Evolutionary conservation across 495 filamentous ascomycete species (phyloP).

Genomic region (Trichoderma virens): DNA sequence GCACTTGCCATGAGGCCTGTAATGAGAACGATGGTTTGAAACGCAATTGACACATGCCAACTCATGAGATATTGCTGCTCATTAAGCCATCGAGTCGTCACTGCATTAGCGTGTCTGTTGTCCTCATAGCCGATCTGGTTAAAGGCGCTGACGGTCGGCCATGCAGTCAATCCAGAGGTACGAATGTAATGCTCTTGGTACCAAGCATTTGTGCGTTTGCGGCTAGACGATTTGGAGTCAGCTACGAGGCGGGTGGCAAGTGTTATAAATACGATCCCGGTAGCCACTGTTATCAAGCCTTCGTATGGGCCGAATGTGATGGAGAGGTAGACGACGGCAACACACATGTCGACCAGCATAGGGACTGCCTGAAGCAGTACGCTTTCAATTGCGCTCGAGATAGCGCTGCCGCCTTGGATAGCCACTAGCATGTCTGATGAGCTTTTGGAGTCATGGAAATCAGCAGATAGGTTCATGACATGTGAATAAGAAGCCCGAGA

Average conservation of each 20-base stretch:
- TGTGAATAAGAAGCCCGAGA: slow-evolving; percentile 63
- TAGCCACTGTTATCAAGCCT: slow-evolving; percentile 58
- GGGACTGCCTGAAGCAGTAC: slow-evolving; percentile 61
- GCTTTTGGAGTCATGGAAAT: slow-evolving; percentile 71
- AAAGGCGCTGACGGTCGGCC: slow-evolving; percentile 65
- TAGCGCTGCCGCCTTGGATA: slow-evolving; percentile 54
- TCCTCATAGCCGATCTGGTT: slow-evolving; percentile 62
- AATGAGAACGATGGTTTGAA: slow-evolving; percentile 54
- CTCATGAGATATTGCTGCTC: slow-evolving; percentile 33
- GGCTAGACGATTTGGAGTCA: slow-evolving; percentile 26
- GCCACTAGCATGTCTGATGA: slow-evolving; percentile 63
- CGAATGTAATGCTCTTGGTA: slow-evolving; percentile 54
- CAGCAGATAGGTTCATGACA: slow-evolving; percentile 68
- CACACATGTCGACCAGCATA: slow-evolving; percentile 60
- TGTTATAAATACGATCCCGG: slow-evolving; percentile 56
- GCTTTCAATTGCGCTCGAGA: slow-evolving; percentile 57
- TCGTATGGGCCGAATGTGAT: slow-evolving; percentile 66
- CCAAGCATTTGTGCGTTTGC: slow-evolving; percentile 28
- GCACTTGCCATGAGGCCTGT: slow-evolving; percentile 55
- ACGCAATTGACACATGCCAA: slow-evolving; percentile 37
- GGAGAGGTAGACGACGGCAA: slow-evolving; percentile 64
- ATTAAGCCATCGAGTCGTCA: slow-evolving; percentile 33
- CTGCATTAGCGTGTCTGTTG: slow-evolving; percentile 47
- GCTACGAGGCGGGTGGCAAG: slow-evolving; percentile 47
- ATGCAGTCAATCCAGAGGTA: slow-evolving; percentile 57